Conservation (phyloP, 73 alveolate genomes). For the Halteria grandinella region DNA sequence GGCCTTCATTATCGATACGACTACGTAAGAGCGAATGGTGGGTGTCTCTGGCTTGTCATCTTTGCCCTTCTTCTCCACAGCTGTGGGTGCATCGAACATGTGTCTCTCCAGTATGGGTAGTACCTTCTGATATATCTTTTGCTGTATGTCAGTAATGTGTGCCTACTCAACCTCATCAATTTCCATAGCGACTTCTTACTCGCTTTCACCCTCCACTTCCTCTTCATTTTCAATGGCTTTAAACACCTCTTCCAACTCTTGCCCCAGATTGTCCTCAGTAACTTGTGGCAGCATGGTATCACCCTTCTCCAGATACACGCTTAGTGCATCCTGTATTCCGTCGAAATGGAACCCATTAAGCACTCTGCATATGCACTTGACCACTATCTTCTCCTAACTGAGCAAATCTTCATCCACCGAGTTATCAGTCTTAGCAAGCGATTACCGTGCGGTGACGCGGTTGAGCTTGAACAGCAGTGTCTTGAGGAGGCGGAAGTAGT, state of each 20-base stretch:
- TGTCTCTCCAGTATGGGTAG: slow-evolving; percentile 43
- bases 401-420: neutral
- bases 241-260: slow-evolving; percentile 23
- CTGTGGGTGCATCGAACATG: too few relatives aligned
- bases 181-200: neutral
- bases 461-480: slow-evolving; percentile 14
- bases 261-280: neutral
- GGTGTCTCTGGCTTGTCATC: slow-evolving; percentile 12
- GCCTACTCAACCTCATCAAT: slow-evolving; percentile 4
- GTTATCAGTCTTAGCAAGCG: neutral
- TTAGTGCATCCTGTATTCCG: slow-evolving; percentile 45
- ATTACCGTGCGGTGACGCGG: too few relatives aligned
- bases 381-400: slow-evolving; percentile 40
- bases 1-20: slow-evolving; percentile 26
- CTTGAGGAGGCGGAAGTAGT: slow-evolving; percentile 33
- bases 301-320: neutral
- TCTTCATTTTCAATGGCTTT: neutral
- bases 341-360: slow-evolving; percentile 48
- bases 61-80: slow-evolving; percentile 4
- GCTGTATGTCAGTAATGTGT: neutral
- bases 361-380: slow-evolving; percentile 51
- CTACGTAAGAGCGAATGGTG: slow-evolving; percentile 49
- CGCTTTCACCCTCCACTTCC: neutral
- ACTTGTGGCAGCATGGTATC: too few relatives aligned
- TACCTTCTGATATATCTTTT: slow-evolving; percentile 10